phyloP scores from a whole-genome alignment of 2,329 filamentous ascomycete genomes.

The Parasarocladium wereldwijsianum region DNA sequence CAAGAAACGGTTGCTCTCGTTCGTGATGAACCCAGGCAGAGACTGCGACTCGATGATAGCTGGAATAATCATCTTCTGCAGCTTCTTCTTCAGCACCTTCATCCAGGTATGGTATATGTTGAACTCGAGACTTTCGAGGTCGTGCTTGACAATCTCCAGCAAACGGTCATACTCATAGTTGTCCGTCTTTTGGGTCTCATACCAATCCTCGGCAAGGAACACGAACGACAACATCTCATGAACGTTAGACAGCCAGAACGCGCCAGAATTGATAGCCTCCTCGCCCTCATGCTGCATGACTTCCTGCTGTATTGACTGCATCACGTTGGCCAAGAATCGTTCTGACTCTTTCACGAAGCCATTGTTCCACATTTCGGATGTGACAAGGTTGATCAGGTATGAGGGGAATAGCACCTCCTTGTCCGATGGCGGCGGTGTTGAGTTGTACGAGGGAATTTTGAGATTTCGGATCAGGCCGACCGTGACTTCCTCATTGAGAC shows the following conservation, averaged over 20 bases:
- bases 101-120: slow-evolving; percentile 99
- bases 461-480: slow-evolving; percentile 92
- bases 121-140: slow-evolving; percentile 94
- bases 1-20: slow-evolving; percentile 94
- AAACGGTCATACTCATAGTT: slow-evolving; percentile 98
- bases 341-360: slow-evolving; percentile 99
- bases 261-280: slow-evolving; percentile 89
- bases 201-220: slow-evolving; percentile 98
- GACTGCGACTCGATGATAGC: slow-evolving; percentile 99
- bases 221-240: slow-evolving; percentile 99
- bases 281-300: slow-evolving; percentile 98
- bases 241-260: slow-evolving; percentile 98
- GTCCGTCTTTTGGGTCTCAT: slow-evolving; percentile 97
- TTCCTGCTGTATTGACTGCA: slow-evolving; percentile 98
- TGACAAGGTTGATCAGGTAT: slow-evolving; percentile 97
- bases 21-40: slow-evolving; percentile 93
- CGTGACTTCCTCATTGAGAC: slow-evolving; percentile 90
- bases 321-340: slow-evolving; percentile 95
- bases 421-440: slow-evolving; percentile 81
- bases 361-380: slow-evolving; percentile 99
- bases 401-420: slow-evolving; percentile 98
- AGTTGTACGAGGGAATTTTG: slow-evolving; percentile 83
- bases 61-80: slow-evolving; percentile 99
- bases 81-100: slow-evolving; percentile 98
- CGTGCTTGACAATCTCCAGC: slow-evolving; percentile 97